Conservation (phyloP, 179 eudicot species). For the Beta lomatogona region DNA sequence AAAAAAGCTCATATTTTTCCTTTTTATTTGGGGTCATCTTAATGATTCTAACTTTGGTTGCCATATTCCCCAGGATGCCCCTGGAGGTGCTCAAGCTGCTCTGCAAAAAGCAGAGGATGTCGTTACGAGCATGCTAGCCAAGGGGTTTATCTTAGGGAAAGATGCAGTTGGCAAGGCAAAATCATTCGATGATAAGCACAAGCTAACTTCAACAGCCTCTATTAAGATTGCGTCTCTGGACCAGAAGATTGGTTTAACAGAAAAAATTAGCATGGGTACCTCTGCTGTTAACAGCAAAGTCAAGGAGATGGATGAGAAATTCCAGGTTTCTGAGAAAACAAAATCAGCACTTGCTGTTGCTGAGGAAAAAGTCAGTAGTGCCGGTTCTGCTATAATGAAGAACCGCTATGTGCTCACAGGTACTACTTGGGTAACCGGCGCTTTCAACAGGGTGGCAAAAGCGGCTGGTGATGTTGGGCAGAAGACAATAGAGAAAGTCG, state of each 20-base stretch:
- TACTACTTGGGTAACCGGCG: slow-evolving; percentile 52
- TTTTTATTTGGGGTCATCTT: not conserved
- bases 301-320: slow-evolving; percentile 58
- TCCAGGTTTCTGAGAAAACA: slow-evolving; percentile 58
- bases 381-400: slow-evolving; percentile 64
- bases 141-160: slow-evolving; percentile 65
- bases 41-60: slow-evolving; percentile 9
- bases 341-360: slow-evolving; percentile 52
- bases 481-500: slow-evolving; percentile 51
- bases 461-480: slow-evolving; percentile 58
- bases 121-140: slow-evolving; percentile 65
- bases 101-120: slow-evolving; percentile 67
- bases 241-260: slow-evolving; percentile 56
- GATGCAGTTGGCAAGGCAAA: slow-evolving; percentile 68
- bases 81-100: slow-evolving; percentile 41
- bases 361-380: slow-evolving; percentile 53
- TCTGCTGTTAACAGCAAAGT: slow-evolving; percentile 60
- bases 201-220: slow-evolving; percentile 59
- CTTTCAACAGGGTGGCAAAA: slow-evolving; percentile 49
- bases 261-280: slow-evolving; percentile 61
- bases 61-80: slow-evolving; percentile 33
- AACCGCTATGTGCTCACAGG: slow-evolving; percentile 55
- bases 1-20: slow-evolving; percentile 6
- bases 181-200: slow-evolving; percentile 65
- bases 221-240: slow-evolving; percentile 60